phyloP scores from a whole-genome alignment of 176 grass and related monocot species.

The Tuctoria greenei region DNA sequence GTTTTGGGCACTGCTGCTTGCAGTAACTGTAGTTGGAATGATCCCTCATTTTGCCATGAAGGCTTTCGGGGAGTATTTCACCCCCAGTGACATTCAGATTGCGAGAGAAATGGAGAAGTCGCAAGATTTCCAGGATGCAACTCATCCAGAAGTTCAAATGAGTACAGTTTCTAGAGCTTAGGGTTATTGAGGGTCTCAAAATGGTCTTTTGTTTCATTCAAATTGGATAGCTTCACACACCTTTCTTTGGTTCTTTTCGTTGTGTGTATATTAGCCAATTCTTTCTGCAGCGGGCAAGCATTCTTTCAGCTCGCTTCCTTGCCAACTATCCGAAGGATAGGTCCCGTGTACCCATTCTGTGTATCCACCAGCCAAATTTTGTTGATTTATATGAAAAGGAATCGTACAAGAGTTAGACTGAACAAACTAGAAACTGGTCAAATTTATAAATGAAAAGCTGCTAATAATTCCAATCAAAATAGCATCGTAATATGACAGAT shows the following conservation, averaged over 20 bases:
- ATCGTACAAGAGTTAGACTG: slow-evolving; percentile 48
- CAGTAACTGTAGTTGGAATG: slow-evolving; percentile 66
- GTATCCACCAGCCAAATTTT: slow-evolving; percentile 61
- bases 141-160: slow-evolving; percentile 72
- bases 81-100: slow-evolving; percentile 82
- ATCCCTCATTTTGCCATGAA: slow-evolving; percentile 77
- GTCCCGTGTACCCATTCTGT: slow-evolving; percentile 53
- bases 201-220: slow-evolving; percentile 51
- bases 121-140: slow-evolving; percentile 34
- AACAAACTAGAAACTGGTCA: slow-evolving; percentile 30
- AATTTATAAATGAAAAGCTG: no score
- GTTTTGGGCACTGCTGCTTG: slow-evolving; percentile 82
- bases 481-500: no score
- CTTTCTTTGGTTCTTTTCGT: slow-evolving; percentile 50
- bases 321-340: slow-evolving; percentile 80
- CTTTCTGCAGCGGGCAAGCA: slow-evolving; percentile 59
- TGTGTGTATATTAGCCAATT: slow-evolving; percentile 76
- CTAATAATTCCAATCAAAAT: no score
- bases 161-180: slow-evolving; percentile 53
- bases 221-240: slow-evolving; percentile 40
- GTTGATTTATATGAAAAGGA: slow-evolving; percentile 52
- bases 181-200: slow-evolving; percentile 29
- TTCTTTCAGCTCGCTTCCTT: slow-evolving; percentile 53
- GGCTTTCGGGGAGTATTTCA: slow-evolving; percentile 66
- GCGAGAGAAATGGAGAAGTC: slow-evolving; percentile 88